phyloP scores from a whole-genome alignment of 2,329 filamentous ascomycete genomes.

The Hypoxylon sp. region DNA sequence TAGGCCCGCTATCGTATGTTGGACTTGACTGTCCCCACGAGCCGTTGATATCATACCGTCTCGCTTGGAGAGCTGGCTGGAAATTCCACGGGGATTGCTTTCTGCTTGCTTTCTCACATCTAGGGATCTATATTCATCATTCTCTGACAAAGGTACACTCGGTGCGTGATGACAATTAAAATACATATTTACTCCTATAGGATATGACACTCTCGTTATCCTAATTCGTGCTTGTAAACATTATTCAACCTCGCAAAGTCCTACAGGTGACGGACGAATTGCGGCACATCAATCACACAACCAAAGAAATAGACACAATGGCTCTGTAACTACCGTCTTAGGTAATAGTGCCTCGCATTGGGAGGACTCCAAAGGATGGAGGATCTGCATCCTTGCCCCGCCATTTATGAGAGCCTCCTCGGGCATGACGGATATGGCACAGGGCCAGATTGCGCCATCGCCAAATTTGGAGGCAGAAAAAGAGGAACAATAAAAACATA shows the following conservation, averaged over 20 bases:
- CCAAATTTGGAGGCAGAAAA: slow-evolving; percentile 11
- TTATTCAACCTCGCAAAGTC: slow-evolving; percentile 3
- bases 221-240: slow-evolving; percentile 1
- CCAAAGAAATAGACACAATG: slow-evolving; percentile 4
- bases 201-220: slow-evolving; percentile 2
- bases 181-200: not conserved
- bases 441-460: not conserved
- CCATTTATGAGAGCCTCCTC: slow-evolving; percentile 23
- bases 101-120: not conserved
- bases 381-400: slow-evolving; percentile 25
- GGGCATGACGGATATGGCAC: not conserved
- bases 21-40: not conserved
- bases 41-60: not conserved
- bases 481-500: slow-evolving; percentile 2
- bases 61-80: not conserved
- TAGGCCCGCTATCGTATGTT: not conserved
- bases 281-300: slow-evolving; percentile 8
- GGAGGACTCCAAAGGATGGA: slow-evolving; percentile 25
- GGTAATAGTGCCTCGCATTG: slow-evolving; percentile 21
- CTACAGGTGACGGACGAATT: slow-evolving; percentile 5
- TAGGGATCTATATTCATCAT: not conserved
- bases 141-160: not conserved
- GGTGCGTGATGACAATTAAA: slow-evolving; percentile 1
- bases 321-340: slow-evolving; percentile 20
- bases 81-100: not conserved